These are phyloP conservation scores for Nigrograna mackinnonii DNA, from an alignment of 2,329 filamentous ascomycete species.

Conservation along the genomic window DNA sequence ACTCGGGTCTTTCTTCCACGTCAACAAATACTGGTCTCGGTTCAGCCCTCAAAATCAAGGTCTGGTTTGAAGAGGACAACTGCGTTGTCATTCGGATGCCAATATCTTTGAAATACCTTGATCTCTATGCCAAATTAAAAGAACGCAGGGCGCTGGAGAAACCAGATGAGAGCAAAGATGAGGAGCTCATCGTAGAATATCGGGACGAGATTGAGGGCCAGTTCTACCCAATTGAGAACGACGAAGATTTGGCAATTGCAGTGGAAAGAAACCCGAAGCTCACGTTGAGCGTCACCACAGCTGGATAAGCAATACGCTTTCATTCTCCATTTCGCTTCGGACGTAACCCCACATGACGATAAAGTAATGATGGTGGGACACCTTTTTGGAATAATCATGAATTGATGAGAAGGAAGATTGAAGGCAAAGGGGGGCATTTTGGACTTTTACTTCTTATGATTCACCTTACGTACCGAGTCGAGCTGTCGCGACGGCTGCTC, in stretches of 20 bases:
- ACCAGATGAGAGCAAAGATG: slow-evolving; percentile 52
- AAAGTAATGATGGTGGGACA: not conserved
- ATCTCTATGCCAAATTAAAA: slow-evolving; percentile 80
- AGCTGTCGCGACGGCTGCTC: no score
- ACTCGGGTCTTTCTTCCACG: slow-evolving; percentile 36
- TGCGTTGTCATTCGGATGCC: slow-evolving; percentile 90
- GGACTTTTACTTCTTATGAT: no score
- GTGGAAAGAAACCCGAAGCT: slow-evolving; percentile 86
- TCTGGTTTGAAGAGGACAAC: slow-evolving; percentile 84
- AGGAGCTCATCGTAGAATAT: slow-evolving; percentile 81
- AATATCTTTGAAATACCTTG: slow-evolving; percentile 74
- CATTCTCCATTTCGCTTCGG: no score
- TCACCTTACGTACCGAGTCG: no score
- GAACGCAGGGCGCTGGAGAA: slow-evolving; percentile 77
- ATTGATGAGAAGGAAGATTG: no score
- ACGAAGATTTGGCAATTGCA: slow-evolving; percentile 80
- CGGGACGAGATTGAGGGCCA: slow-evolving; percentile 80
- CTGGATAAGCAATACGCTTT: no score
- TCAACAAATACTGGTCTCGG: slow-evolving; percentile 28
- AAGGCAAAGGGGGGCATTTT: no score
- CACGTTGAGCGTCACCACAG: slow-evolving; percentile 58
- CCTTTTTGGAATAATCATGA: not conserved
- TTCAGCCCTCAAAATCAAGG: slow-evolving; percentile 79
- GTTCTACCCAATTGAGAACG: slow-evolving; percentile 74
- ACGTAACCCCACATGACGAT: no score